Conservation (phyloP, 2,329 filamentous ascomycete species). For the Alternaria tenuissima region DNA sequence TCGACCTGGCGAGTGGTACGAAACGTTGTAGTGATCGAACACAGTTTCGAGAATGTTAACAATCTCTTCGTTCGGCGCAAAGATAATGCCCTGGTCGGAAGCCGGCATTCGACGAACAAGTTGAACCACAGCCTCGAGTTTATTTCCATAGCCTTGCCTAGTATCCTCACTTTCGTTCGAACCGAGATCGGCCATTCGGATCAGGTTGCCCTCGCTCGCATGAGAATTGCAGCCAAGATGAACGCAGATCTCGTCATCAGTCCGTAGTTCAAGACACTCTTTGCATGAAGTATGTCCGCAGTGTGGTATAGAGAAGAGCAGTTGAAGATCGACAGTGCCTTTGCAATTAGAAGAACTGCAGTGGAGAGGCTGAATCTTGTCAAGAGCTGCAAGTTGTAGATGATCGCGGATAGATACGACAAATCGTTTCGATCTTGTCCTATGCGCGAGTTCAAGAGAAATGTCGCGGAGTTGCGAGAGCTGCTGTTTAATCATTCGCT, state of each 20-base stretch:
- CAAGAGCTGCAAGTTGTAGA: constrained; percentile 10
- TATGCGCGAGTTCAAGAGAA: constrained; percentile 27
- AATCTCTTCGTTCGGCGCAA: constrained; percentile 33
- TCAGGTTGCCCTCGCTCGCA: constrained; percentile 27
- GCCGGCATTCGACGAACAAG: constrained; percentile 57
- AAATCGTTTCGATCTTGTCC: constrained; percentile 35
- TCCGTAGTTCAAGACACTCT: constrained; percentile 31
- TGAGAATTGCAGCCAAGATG: constrained; percentile 27
- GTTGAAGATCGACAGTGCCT: not conserved
- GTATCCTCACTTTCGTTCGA: constrained; percentile 23
- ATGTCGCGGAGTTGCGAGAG: constrained; percentile 31
- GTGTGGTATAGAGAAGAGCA: constrained; percentile 30
- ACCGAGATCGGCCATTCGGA: constrained; percentile 33
- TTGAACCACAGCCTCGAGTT: constrained; percentile 33
- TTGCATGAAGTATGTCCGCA: constrained; percentile 42
- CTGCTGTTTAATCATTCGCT: constrained; percentile 20
- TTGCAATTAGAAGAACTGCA: constrained; percentile 33
- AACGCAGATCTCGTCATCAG: constrained; percentile 34
- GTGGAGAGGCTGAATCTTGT: not conserved
- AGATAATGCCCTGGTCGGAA: constrained; percentile 41
- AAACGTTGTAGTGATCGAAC: constrained; percentile 27
- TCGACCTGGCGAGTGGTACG: constrained; percentile 24
- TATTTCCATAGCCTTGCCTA: constrained; percentile 39
- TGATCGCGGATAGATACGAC: constrained; percentile 26
- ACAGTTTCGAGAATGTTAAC: constrained; percentile 27